phyloP scores from a whole-genome alignment of 1,284 basidiomycete genomes.

The Ceratobasidium sp. region DNA sequence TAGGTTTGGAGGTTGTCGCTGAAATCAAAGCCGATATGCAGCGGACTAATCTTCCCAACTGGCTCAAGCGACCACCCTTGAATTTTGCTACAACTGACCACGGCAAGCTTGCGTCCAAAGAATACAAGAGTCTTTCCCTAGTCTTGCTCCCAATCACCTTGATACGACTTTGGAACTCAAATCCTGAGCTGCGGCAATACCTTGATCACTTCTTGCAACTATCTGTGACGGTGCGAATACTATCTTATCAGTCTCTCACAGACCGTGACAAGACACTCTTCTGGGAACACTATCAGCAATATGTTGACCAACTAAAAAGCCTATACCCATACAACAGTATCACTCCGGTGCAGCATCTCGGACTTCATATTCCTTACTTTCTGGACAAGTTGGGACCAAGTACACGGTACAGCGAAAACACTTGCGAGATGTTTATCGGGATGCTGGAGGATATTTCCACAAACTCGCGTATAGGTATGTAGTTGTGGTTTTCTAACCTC shows the following conservation, averaged over 20 bases:
- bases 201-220: conserved; percentile 37
- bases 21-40: conserved; percentile 35
- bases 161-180: conserved; percentile 23
- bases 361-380: conserved; percentile 36
- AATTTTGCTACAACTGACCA: conserved; percentile 39
- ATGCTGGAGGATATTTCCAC: conserved; percentile 31
- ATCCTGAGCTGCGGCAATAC: too few relatives aligned
- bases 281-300: neutral
- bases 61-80: conserved; percentile 34
- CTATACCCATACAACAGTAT: conserved; percentile 32
- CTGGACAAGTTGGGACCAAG: conserved; percentile 30
- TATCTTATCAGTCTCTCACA: conserved; percentile 17
- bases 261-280: neutral
- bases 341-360: conserved; percentile 29
- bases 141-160: conserved; percentile 48
- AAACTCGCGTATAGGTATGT: conserved; percentile 40
- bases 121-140: conserved; percentile 46
- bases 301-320: neutral
- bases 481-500: neutral
- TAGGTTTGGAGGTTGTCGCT: conserved; percentile 3
- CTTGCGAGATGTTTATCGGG: conserved; percentile 44
- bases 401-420: conserved; percentile 17
- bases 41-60: conserved; percentile 29
- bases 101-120: conserved; percentile 48
- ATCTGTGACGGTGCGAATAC: conserved; percentile 5